Evolutionary conservation across 2,329 filamentous ascomycete species (phyloP).

Genomic region (Dactylonectria estremocensis): DNA sequence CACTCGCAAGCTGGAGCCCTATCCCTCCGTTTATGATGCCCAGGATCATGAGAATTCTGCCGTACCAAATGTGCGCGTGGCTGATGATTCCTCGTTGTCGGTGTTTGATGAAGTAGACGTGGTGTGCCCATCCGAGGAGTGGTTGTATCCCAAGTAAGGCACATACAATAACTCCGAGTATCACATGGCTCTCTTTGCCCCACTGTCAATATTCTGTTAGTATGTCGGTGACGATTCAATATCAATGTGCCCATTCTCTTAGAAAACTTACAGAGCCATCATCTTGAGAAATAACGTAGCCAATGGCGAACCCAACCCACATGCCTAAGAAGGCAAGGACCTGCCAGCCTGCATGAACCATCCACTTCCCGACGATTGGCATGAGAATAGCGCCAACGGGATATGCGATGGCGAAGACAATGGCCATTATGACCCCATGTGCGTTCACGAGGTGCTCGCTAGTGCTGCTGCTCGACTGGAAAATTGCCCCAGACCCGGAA

Average conservation of each 20-base stretch:
- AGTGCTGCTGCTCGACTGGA: neutral
- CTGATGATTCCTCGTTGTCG: conserved; percentile 66
- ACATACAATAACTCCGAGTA: conserved; percentile 69
- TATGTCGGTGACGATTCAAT: no score
- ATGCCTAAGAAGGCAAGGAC: conserved; percentile 67
- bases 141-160: conserved; percentile 71
- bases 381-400: conserved; percentile 74
- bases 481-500: conserved; percentile 1
- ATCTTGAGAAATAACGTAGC: conserved; percentile 63
- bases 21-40: conserved; percentile 74
- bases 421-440: conserved; percentile 73
- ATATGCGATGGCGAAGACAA: conserved; percentile 72
- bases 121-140: conserved; percentile 70
- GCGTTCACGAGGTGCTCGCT: neutral
- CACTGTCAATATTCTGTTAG: conserved; percentile 56
- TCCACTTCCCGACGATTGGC: conserved; percentile 70
- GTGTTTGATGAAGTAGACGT: conserved; percentile 65
- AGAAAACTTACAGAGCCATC: conserved; percentile 58
- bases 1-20: no score
- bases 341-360: conserved; percentile 71
- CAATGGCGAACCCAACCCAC: conserved; percentile 73
- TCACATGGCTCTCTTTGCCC: conserved; percentile 67
- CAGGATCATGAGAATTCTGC: conserved; percentile 70
- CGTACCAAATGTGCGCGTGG: conserved; percentile 74
- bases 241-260: no score